Evolutionary conservation across 1,139 yeast genomes (phyloP).

Genomic region (Sugiyamaella sp.): DNA sequence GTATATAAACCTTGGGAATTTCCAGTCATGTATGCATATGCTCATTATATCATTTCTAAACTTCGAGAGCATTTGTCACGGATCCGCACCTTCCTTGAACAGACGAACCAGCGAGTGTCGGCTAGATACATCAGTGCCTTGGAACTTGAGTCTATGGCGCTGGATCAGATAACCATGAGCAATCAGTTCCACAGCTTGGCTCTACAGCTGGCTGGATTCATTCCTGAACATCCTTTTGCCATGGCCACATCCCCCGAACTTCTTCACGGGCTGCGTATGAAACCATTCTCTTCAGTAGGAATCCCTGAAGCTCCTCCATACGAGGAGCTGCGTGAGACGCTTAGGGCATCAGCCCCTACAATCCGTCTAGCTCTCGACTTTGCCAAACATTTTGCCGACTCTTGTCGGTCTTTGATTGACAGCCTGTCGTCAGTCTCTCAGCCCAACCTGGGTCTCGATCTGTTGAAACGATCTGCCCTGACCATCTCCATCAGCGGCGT

Average conservation of each 20-base stretch:
- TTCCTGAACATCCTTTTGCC: conserved; percentile 44
- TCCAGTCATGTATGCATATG: conserved; percentile 69
- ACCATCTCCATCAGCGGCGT: conserved; percentile 38
- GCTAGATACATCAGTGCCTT: conserved; percentile 37
- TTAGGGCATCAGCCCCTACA: conserved; percentile 18
- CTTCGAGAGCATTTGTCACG: conserved; percentile 54
- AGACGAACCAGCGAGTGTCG: conserved; percentile 36
- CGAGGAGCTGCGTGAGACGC: conserved; percentile 29
- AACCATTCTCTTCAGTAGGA: conserved; percentile 82
- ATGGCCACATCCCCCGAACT: conserved; percentile 50
- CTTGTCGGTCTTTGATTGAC: conserved; percentile 31
- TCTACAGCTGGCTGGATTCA: conserved; percentile 44
- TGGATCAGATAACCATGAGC: conserved; percentile 46
- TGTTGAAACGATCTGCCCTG: conserved; percentile 40
- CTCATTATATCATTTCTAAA: conserved; percentile 55
- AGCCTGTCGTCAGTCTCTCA: conserved; percentile 27
- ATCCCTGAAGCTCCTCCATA: conserved; percentile 67
- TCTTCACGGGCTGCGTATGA: conserved; percentile 71
- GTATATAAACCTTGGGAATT: conserved; percentile 74
- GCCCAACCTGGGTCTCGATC: conserved; percentile 36
- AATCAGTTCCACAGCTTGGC: conserved; percentile 47
- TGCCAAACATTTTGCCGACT: conserved; percentile 27
- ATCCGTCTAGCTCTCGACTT: conserved; percentile 26
- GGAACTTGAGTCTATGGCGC: conserved; percentile 45
- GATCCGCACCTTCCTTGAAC: conserved; percentile 51